These are phyloP conservation scores for Chamaecyparis obtusa DNA, from an alignment of 75 land plant species.

Conservation along the genomic window DNA sequence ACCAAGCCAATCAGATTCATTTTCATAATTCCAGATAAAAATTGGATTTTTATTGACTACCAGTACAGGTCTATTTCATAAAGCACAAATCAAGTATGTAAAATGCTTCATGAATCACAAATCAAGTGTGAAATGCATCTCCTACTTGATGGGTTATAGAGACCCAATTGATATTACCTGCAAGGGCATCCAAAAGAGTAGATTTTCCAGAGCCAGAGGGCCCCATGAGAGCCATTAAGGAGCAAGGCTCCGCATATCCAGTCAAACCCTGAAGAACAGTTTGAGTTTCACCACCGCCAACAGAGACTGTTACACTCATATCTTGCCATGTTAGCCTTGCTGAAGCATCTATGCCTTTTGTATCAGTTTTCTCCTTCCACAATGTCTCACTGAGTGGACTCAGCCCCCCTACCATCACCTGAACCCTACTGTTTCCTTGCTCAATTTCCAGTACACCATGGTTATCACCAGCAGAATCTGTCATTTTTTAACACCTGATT, in stretches of 20 bases:
- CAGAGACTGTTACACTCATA: slow-evolving; percentile 65
- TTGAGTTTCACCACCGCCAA: slow-evolving; percentile 56
- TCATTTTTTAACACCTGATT: not conserved
- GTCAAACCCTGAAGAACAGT: slow-evolving; percentile 66
- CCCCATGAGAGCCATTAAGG: slow-evolving; percentile 82
- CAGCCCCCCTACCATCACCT: slow-evolving; percentile 29
- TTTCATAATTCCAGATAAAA: not conserved
- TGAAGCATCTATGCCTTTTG: slow-evolving; percentile 65
- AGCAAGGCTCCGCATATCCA: slow-evolving; percentile 86
- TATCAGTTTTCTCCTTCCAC: slow-evolving; percentile 67
- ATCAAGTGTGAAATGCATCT: not conserved
- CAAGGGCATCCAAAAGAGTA: slow-evolving; percentile 73
- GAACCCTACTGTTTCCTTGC: not conserved
- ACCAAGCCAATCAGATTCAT: not conserved
- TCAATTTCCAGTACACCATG: slow-evolving; percentile 59
- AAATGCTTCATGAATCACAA: not conserved
- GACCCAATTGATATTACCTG: slow-evolving; percentile 20
- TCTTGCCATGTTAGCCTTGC: slow-evolving; percentile 95
- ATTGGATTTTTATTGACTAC: too few species aligned
- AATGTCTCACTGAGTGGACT: slow-evolving; percentile 88
- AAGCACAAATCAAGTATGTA: too few species aligned
- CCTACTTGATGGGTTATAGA: not conserved
- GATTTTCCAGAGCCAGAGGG: slow-evolving; percentile 96
- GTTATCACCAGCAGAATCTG: not conserved
- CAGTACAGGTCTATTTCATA: too few species aligned